Base-by-base conservation (phyloP, 257 asterid species). In the Solanum dulcamara region DNA sequence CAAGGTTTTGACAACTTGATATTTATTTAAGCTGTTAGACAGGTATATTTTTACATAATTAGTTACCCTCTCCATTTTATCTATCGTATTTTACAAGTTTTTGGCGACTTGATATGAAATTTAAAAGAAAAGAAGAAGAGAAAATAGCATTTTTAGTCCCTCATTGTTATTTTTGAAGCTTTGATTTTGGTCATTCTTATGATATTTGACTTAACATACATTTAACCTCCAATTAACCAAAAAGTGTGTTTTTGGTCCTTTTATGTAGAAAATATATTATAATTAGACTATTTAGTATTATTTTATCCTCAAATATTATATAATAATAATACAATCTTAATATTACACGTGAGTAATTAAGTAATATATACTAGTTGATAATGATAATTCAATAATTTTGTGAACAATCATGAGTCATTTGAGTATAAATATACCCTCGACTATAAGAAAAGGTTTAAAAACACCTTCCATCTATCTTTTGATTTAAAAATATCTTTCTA, bases 281-380 rank as follows among this genome's bases (percentile, higher is more conserved):
- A 62, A 26, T 26, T 26, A 26, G 35, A 12, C 15, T 2, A 12
- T 12, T 62, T 26, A 11, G 37, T 26, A 11, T 8, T 62, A 62
- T 62, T 5, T 26, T 62, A 62, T 5, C 35, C 70, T 26, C 0
- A 6, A 26, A 12, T 62, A 26, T 62, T 0, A 0, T n/a, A n/a
- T n/a, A 62, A 37, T 26, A 26, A 28, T 7, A 62, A 62, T 24
- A 26, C 17, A 10, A 59, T 24, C 13, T 10, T 59, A 3, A n/a
- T 24, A 26, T 12, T 6, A 60, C 8, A 60, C 35, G 11, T 60
- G 35, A 6, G 1, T 24, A 60, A 60, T 60, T 60, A 60, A 60
- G 67, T 60, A 35, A 60, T 24, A n/a, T 24, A n/a, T 7, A 18
- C 22, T 7, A 57, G 0, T 59, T 26, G 9, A 17, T 26, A 26